phyloP scores from a whole-genome alignment of 352 stramenopile species.

The Pythium rhizo-oryzae region DNA sequence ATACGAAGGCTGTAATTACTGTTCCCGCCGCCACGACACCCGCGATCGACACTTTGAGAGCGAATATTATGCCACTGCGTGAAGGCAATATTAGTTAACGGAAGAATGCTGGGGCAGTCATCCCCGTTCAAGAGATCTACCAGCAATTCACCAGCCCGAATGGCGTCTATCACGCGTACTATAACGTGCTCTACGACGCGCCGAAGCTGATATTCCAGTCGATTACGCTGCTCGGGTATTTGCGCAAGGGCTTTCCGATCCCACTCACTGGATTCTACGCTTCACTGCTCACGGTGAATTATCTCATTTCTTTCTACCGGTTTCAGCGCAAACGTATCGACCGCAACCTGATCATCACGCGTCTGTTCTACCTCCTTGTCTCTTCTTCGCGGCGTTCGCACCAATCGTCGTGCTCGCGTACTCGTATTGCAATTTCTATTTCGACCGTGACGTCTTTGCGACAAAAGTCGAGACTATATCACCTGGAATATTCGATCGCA shows the following conservation, averaged over 20 bases:
- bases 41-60: background rate
- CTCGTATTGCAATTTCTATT: constrained; percentile 40
- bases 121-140: constrained; percentile 12
- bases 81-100: background rate
- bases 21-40: background rate
- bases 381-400: constrained; percentile 60
- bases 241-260: constrained; percentile 45
- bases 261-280: constrained; percentile 45
- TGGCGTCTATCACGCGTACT: constrained; percentile 24
- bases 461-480: constrained; percentile 36
- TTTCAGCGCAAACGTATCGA: constrained; percentile 46
- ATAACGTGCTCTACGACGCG: constrained; percentile 25
- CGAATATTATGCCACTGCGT: background rate
- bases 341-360: constrained; percentile 33
- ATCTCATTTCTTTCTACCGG: constrained; percentile 50
- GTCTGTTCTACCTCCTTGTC: constrained; percentile 50
- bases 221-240: constrained; percentile 38
- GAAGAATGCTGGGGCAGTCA: background rate
- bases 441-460: constrained; percentile 39
- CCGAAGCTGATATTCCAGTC: constrained; percentile 53
- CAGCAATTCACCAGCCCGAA: constrained; percentile 11
- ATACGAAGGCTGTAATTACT: background rate
- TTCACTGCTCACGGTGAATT: constrained; percentile 44
- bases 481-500: constrained; percentile 37
- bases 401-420: constrained; percentile 47